These are phyloP conservation scores for Rosa persica DNA, from an alignment of 306 rosid genomes.

Conservation along the genomic window DNA sequence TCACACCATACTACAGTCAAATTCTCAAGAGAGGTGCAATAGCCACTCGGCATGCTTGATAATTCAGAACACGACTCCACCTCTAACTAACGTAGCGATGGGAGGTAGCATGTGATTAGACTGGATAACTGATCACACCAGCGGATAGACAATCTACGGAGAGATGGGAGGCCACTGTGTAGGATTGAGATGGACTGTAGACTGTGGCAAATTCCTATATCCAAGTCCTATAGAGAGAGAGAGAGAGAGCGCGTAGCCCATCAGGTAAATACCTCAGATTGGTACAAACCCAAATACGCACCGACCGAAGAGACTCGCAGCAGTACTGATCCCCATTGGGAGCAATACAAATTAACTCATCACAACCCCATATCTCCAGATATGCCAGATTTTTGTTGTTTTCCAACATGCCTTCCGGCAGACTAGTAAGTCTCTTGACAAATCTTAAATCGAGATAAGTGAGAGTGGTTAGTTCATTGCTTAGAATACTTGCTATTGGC, in stretches of 20 bases:
- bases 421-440: background rate
- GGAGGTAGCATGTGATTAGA: background rate
- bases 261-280: background rate
- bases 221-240: background rate
- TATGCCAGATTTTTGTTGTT: background rate
- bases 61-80: background rate
- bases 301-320: background rate
- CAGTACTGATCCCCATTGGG: background rate
- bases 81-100: background rate
- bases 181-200: background rate
- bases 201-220: accelerated
- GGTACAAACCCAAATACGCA: accelerated
- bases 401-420: background rate
- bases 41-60: background rate
- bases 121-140: background rate
- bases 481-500: background rate
- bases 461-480: background rate
- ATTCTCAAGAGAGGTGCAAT: background rate
- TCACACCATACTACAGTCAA: background rate
- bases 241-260: background rate
- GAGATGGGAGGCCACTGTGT: background rate
- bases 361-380: background rate
- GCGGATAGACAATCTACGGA: accelerated
- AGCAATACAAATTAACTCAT: background rate
- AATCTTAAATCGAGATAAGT: accelerated